These are phyloP conservation scores for Starmerella cellae DNA, from an alignment of 805 yeast genomes.

Conservation along the genomic window DNA sequence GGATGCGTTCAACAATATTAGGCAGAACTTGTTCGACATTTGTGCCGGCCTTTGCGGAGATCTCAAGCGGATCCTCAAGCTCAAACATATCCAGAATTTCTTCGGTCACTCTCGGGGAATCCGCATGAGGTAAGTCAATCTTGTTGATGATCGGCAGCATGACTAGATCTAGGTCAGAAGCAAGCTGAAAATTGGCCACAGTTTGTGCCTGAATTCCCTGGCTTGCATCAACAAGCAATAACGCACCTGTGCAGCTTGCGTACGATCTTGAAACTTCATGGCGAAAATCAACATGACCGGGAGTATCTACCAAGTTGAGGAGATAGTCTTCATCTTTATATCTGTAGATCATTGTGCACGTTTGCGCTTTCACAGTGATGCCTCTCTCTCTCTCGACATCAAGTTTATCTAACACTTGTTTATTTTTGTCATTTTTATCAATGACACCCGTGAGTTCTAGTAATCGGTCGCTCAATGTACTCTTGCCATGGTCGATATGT, in stretches of 20 bases:
- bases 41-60: conserved; percentile 83
- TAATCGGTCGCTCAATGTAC: conserved; percentile 78
- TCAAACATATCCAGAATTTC: conserved; percentile 82
- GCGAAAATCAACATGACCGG: conserved; percentile 94
- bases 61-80: conserved; percentile 50
- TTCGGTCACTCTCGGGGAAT: conserved; percentile 62
- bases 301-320: conserved; percentile 86
- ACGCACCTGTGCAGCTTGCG: conserved; percentile 93
- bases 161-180: conserved; percentile 69
- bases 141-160: conserved; percentile 84
- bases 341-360: conserved; percentile 81
- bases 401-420: conserved; percentile 76
- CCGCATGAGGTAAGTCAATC: conserved; percentile 79
- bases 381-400: conserved; percentile 96
- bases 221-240: conserved; percentile 79
- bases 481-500: conserved; percentile 71
- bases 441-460: conserved; percentile 84
- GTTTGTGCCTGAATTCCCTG: conserved; percentile 98
- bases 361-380: conserved; percentile 92
- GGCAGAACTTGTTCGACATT: conserved; percentile 74
- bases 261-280: conserved; percentile 88
- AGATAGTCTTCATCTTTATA: conserved; percentile 60
- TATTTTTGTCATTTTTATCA: conserved; percentile 49
- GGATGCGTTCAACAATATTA: conserved; percentile 65
- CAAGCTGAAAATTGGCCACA: conserved; percentile 89